Evolutionary conservation across 139 green algal genomes (phyloP).

Genomic region (Monoraphidium neglectum): DNA sequence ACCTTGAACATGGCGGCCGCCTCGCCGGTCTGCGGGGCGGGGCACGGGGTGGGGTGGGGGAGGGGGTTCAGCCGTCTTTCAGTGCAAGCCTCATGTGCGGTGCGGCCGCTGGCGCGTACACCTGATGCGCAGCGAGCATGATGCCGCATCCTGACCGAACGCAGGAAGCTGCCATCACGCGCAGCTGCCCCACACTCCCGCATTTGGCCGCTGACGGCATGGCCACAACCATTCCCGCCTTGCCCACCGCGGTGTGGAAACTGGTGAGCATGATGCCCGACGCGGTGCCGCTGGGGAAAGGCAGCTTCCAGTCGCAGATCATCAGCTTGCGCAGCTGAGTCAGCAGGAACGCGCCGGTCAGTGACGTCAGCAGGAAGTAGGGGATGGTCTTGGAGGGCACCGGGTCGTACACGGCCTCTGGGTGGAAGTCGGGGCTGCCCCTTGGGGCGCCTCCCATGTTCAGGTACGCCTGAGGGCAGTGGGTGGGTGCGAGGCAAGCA

Average conservation of each 20-base stretch:
- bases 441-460: slow-evolving; percentile 17
- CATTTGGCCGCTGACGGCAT: no score
- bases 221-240: no score
- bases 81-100: no score
- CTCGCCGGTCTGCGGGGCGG: slow-evolving; percentile 10
- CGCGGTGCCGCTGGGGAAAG: slow-evolving; percentile 39
- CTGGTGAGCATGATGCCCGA: slow-evolving; percentile 40
- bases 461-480: slow-evolving; percentile 27
- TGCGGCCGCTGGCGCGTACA: no score
- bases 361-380: slow-evolving; percentile 24
- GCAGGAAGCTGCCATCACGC: no score
- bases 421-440: slow-evolving; percentile 11
- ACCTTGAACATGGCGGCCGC: slow-evolving; percentile 26
- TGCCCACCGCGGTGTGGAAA: slow-evolving; percentile 31
- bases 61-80: no score
- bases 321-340: slow-evolving; percentile 36
- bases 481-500: slow-evolving; percentile 10
- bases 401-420: slow-evolving; percentile 33
- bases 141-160: no score
- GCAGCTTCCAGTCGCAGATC: slow-evolving; percentile 44
- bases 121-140: no score
- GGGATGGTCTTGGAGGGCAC: slow-evolving; percentile 23
- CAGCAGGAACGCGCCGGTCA: slow-evolving; percentile 43
- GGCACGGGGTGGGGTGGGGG: no score
- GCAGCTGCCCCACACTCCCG: no score